These are phyloP conservation scores for Yamadazyma laniorum DNA, from an alignment of 805 yeast genomes.

Conservation along the genomic window DNA sequence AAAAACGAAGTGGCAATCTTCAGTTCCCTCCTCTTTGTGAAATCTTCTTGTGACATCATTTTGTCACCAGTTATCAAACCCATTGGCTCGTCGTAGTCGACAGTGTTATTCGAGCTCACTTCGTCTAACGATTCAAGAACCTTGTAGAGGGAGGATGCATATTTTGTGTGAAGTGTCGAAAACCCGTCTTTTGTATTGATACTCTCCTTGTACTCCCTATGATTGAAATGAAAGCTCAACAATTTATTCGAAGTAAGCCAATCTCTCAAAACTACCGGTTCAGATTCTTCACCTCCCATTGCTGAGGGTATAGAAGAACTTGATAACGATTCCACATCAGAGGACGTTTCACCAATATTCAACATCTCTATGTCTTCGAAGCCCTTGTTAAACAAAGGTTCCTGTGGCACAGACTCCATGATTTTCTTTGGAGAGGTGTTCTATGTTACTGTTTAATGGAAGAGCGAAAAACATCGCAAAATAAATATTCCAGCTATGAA, in stretches of 20 bases:
- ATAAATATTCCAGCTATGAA: not conserved
- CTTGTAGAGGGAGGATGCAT: conserved; percentile 50
- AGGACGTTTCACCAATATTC: conserved; percentile 37
- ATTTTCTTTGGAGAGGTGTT: too few species aligned
- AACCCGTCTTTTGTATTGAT: conserved; percentile 38
- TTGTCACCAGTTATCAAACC: conserved; percentile 29
- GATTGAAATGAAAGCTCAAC: conserved; percentile 40
- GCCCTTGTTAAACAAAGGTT: conserved; percentile 13
- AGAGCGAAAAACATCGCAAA: not conserved
- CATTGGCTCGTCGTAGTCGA: conserved; percentile 23
- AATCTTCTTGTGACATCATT: not conserved
- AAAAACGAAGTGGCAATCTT: conserved; percentile 25
- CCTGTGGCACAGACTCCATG: not conserved
- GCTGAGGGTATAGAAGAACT: conserved; percentile 14
- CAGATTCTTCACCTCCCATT: conserved; percentile 12
- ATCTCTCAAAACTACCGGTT: conserved; percentile 44
- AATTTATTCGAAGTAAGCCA: conserved; percentile 41
- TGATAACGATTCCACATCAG: conserved; percentile 28
- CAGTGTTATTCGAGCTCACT: conserved; percentile 16
- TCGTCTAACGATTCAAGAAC: conserved; percentile 42
- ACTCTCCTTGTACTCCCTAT: conserved; percentile 38
- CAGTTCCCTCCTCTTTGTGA: not conserved
- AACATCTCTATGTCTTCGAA: conserved; percentile 44
- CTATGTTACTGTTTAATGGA: too few species aligned
- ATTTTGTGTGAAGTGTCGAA: conserved; percentile 43